Base-by-base conservation (phyloP, 495 filamentous ascomycete species). In the Trichoderma parareesei region DNA sequence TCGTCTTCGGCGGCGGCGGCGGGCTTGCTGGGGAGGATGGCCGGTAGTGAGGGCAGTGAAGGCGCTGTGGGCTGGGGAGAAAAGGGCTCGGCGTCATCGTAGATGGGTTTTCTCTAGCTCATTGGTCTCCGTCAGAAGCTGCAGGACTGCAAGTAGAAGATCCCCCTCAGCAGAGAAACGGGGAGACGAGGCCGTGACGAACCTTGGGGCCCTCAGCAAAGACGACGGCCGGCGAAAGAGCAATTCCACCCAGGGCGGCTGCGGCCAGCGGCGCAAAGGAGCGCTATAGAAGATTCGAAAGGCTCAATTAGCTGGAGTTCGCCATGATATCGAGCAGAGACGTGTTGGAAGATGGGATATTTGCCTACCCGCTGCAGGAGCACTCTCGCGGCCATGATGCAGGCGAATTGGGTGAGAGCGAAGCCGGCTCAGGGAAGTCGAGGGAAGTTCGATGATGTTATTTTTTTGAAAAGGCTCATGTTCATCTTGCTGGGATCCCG, bases 91-190 rank as follows among this genome's bases (percentile, higher is more conserved):
- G 83, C 80, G 76, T 90, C 86, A 73, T 93, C 90, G 82, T 96
- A 97, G 78, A 97, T 94, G 61, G 92, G 85, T 81, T 95, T 96
- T 70, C 86, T 88, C 73, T 82, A 8, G 14, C 6, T 41, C 11
- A 41, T 41, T 41, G 6, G 27, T 27, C 27, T 27, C 27, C 27
- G 27, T 27, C 27, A 27, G 27, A 27, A 27, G 27, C 27, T 27
- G 27, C 2, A 27, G 27, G 27, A 27, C 27, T 27, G 2, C 27
- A 27, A 27, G 27, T 5, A 61, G 59, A 18, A 41, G 33, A 38
- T 27, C 27, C 27, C 27, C 27, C 27, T 27, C 27, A 27, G 27
- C 27, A 18, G n/a, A 10, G 8, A 27, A 35, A 60, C 13, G 13
- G 20, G 9, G 35, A 38, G 6, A 8, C 33, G 7, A 13, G 13